Percentiles rank a stretch among this genome's conserved stretches.
phyloP scores from a whole-genome alignment of 495 filamentous ascomycete genomes.

The Penicillium tannophilum region DNA sequence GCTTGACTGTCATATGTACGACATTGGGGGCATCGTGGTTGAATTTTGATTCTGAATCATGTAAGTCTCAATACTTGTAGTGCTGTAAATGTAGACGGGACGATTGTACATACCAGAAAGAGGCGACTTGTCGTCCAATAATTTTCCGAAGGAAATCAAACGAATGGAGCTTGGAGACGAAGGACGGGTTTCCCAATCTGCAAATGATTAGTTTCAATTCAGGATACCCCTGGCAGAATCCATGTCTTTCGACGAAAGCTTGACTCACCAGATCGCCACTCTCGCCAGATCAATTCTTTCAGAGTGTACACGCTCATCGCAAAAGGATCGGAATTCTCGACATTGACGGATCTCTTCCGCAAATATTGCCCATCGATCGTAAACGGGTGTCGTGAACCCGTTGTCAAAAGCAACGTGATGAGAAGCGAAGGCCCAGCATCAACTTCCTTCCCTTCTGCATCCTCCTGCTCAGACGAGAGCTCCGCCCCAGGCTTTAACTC shows the following conservation, averaged over 20 bases:
- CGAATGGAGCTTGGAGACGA: constrained; percentile 82
- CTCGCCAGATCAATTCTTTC: constrained; percentile 87
- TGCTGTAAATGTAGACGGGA: not conserved
- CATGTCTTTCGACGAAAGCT: too few species aligned
- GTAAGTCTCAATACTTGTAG: not conserved
- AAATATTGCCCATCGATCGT: constrained; percentile 86
- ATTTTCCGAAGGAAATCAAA: constrained; percentile 83
- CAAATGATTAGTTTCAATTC: constrained; percentile 2
- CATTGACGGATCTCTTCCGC: constrained; percentile 70
- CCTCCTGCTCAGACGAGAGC: constrained; percentile 37
- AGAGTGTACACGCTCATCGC: constrained; percentile 87
- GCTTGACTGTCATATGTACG: constrained; percentile 91
- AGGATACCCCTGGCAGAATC: not conserved
- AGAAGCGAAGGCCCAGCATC: constrained; percentile 47
- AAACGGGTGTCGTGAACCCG: constrained; percentile 81
- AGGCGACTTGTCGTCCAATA: constrained; percentile 82
- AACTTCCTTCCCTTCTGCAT: constrained; percentile 45
- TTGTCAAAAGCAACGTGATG: constrained; percentile 79
- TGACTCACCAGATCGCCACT: constrained; percentile 73
- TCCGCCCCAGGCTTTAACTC: constrained; percentile 38
- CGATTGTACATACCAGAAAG: constrained; percentile 61
- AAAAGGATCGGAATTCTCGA: constrained; percentile 79
- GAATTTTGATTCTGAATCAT: constrained; percentile 68
- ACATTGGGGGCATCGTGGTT: constrained; percentile 72
- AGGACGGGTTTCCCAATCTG: constrained; percentile 86